Conservation (phyloP, 805 yeast genomes). For the Saturnispora ahearnii region DNA sequence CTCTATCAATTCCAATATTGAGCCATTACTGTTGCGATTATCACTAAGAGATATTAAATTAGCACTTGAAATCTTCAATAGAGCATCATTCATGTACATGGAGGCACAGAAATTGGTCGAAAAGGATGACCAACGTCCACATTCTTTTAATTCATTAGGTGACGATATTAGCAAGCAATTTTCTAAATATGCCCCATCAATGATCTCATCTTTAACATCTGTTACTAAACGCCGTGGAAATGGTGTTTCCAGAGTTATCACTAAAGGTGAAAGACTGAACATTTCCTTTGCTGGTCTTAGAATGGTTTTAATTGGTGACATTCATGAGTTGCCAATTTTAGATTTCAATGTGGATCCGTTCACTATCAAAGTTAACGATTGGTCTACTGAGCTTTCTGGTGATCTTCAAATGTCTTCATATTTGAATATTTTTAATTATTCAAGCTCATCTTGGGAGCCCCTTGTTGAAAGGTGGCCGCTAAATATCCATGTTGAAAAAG, state of each 20-base stretch:
- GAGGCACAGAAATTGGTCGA: conserved; percentile 15
- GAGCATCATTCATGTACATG: conserved; percentile 50
- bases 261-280: conserved; percentile 60
- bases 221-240: conserved; percentile 15
- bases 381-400: conserved; percentile 79
- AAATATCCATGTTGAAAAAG: conserved; percentile 56
- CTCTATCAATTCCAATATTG: conserved; percentile 59
- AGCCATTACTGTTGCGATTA: conserved; percentile 70
- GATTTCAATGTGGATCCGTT: conserved; percentile 71
- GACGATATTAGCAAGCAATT: conserved; percentile 55
- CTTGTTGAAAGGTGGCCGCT: conserved; percentile 82
- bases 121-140: conserved; percentile 17
- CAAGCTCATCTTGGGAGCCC: conserved; percentile 94
- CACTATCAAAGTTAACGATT: conserved; percentile 57
- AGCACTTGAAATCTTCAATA: conserved; percentile 64
- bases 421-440: conserved; percentile 75
- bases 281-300: conserved; percentile 69
- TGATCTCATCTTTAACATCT: conserved; percentile 42
- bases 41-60: conserved; percentile 81
- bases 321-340: conserved; percentile 80
- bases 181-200: conserved; percentile 61
- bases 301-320: conserved; percentile 78
- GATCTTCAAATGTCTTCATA: conserved; percentile 54
- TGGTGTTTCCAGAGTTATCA: conserved; percentile 31
- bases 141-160: conserved; percentile 32